Conservation (phyloP, 1,139 yeast genomes). For the Magnusiomyces fungicola region DNA sequence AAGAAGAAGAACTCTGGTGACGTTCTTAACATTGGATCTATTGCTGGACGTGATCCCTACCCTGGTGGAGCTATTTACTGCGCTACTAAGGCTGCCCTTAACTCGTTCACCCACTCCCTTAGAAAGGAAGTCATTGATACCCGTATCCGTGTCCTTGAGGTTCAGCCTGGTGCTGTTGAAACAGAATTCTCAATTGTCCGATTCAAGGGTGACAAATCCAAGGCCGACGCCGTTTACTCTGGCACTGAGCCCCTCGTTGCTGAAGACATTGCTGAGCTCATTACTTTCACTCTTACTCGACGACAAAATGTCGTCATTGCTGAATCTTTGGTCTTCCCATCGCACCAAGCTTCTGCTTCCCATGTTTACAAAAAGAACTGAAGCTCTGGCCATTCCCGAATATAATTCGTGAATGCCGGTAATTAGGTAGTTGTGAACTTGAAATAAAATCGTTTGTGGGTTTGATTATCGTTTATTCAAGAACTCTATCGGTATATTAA, state of each 20-base stretch:
- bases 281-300: conserved; percentile 62
- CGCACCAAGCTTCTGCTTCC: conserved; percentile 68
- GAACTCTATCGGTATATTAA: too few species aligned
- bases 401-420: too few species aligned
- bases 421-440: too few species aligned
- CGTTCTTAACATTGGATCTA: conserved; percentile 75
- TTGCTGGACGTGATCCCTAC: conserved; percentile 83
- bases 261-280: conserved; percentile 74
- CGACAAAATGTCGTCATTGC: conserved; percentile 72
- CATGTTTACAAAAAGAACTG: conserved; percentile 45
- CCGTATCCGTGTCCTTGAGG: conserved; percentile 68
- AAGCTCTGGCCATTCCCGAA: too few species aligned
- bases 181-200: conserved; percentile 78
- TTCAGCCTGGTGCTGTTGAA: conserved; percentile 85
- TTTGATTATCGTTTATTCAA: too few species aligned
- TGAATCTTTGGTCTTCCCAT: conserved; percentile 67
- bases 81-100: conserved; percentile 79
- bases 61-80: conserved; percentile 84
- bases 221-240: conserved; percentile 65
- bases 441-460: too few species aligned
- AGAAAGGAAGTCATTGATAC: conserved; percentile 74
- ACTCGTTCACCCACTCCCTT: conserved; percentile 66
- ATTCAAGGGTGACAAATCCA: conserved; percentile 59
- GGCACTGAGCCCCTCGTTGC: conserved; percentile 70
- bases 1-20: conserved; percentile 59